Base-by-base conservation (phyloP, 2,329 filamentous ascomycete species). In the Tolypocladium guangdongense region DNA sequence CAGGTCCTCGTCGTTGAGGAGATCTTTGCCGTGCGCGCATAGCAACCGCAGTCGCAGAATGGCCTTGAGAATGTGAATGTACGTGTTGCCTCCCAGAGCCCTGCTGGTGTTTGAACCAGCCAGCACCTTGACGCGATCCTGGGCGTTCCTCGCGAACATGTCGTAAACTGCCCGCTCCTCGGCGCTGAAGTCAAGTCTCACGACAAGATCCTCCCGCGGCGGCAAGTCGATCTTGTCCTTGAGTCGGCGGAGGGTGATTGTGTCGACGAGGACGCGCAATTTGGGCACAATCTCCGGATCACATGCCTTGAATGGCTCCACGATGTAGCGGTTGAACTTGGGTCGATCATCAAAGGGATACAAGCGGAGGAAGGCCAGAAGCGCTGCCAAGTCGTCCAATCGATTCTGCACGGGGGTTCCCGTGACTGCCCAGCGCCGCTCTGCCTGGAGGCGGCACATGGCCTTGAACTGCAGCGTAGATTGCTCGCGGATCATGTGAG, bases 341-440 rank as follows among this genome's bases (percentile, higher is more conserved):
- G 75, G 74, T 52, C 82, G 81, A 49, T 92, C 86, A 56, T 95
- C 84, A 63, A 97, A 97, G 0, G 92, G 92, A 61, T 84, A 83
- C 16, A 97, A 75, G 16, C 87, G 83, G 43, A 97, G 74, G 64
- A 97, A 97, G 35, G 86, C 88, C 55, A 96, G 83, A 3, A 97
- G 75, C 1, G 92, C 88, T 16, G 89, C 88, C 24, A 97, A 77
- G 66, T 99, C 93, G 59, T 95, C 90, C 2, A 97, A 77, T 4
- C 88, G 85, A 64, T 99, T 99, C 69, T 97, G 92, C 10, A 97
- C 88, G 0, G 91, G 93, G 0, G 93, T 97, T 52, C 92, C 93
- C 0, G 93, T 97, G n/a, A 97, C 89, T 3, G 91, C 92, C 93
- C 93, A 99, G 36, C 91, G 85, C 35, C 91, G 83, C 63, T 88